Evolutionary conservation across 208 protist species (phyloP), one percentile per base, ranked within the genome.

Genomic region (Naegleria gruberi): DNA sequence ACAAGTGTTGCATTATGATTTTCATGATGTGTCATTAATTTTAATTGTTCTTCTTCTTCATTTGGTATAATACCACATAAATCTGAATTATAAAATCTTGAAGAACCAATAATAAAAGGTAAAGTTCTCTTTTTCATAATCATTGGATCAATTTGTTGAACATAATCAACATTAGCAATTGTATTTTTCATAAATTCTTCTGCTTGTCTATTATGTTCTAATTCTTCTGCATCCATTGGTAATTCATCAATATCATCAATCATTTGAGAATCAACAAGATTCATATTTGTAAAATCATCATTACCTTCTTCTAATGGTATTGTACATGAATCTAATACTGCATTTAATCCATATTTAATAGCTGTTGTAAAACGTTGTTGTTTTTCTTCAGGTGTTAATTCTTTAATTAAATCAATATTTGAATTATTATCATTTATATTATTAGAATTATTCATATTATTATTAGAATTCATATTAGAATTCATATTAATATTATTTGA

Each of bases 101-200:
- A 7, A n/a, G 43, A 40, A 40, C 82, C 82, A 51, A 87, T 87
- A 51, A 87, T 87, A 41, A 55, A 87, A 23, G 82, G 82, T 40
- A 87, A 51, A 55, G 82, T 55, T 55, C 82, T 86, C 43, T 86
- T 26, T 46, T 86, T 86, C 23, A 86, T 42, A 17, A 65, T 30
- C 51, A 65, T 65, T 65, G 42, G 34, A 42, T 23, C 82, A 46
- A 37, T 46, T 86, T 86, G 82, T 43, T 43, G 30, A 26, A 46
- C n/a, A 46, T 86, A 86, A 46, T 30, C 19, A 34, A n/a, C 17
- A 47, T 43, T 8, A 65, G 51, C 30, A 55, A 45, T 40, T 55
- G 43, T 45, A 87, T 55, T 12, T 30, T 34, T 37, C 43, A n/a
- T 41, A 87, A 57, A n/a, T 34, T 37, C 19, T 46, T n/a, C n/a